Evolutionary conservation across 2,329 filamentous ascomycete genomes (phyloP).

Genomic region (Didymella keratinophila): DNA sequence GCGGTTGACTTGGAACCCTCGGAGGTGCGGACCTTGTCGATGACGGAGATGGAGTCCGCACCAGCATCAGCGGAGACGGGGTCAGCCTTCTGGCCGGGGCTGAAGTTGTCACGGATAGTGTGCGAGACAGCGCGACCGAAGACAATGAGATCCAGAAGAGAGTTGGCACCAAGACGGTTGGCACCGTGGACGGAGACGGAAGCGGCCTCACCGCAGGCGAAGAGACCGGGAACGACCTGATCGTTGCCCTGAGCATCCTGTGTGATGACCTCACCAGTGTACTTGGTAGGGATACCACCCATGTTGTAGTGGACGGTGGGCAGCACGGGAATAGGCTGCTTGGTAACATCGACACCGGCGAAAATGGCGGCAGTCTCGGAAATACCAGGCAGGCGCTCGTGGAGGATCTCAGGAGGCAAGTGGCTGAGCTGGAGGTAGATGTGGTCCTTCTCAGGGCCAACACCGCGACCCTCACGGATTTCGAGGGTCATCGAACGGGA

Average conservation of each 20-base stretch:
- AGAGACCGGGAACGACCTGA: constrained; percentile 92
- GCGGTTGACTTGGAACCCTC: constrained; percentile 86
- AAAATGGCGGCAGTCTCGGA: constrained; percentile 98
- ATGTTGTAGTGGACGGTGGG: constrained; percentile 99
- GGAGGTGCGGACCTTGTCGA: constrained; percentile 85
- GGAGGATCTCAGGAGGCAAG: constrained; percentile 87
- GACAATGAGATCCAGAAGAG: constrained; percentile 94
- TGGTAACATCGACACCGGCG: constrained; percentile 93
- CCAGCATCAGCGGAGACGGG: constrained; percentile 85
- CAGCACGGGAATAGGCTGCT: constrained; percentile 95
- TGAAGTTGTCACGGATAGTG: constrained; percentile 94
- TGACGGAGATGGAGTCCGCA: constrained; percentile 82
- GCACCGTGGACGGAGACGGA: constrained; percentile 98
- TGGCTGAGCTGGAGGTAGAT: constrained; percentile 98
- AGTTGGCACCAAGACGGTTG: constrained; percentile 98
- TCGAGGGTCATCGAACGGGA: constrained; percentile 98
- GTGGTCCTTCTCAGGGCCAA: constrained; percentile 96
- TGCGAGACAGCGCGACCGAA: constrained; percentile 98
- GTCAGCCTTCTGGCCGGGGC: constrained; percentile 80
- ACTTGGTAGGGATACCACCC: constrained; percentile 97
- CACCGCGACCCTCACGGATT: constrained; percentile 96
- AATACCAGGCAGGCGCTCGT: constrained; percentile 97
- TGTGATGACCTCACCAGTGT: constrained; percentile 94
- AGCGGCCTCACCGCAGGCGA: constrained; percentile 95
- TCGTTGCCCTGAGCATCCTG: constrained; percentile 87